Conservation (phyloP, 192 early-diverging fungal genomes). For the Lobosporangium transversale region DNA sequence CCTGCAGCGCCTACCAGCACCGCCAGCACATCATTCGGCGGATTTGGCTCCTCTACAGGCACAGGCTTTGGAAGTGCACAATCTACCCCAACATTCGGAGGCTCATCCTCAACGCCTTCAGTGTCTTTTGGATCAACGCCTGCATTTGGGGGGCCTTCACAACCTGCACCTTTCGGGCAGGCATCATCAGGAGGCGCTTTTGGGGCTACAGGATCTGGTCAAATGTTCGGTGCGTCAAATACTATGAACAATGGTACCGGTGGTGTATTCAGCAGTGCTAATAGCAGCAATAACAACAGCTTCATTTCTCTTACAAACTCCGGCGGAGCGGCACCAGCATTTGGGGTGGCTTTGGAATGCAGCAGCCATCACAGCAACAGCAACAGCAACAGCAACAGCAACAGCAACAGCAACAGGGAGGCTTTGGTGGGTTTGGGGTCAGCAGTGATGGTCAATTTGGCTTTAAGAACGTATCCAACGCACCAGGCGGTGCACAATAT, state of each 20-base stretch:
- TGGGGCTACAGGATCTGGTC: constrained; percentile 7
- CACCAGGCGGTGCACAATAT: constrained; percentile 27
- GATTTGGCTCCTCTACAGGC: constrained; percentile 6
- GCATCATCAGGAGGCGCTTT: background rate
- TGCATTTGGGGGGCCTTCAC: constrained; percentile 7
- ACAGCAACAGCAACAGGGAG: background rate
- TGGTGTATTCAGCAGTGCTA: constrained; percentile 3
- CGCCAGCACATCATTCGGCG: constrained; percentile 10
- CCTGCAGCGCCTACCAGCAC: background rate
- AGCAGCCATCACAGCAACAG: background rate
- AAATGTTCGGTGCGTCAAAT: constrained; percentile 5
- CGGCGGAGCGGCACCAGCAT: background rate
- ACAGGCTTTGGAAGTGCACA: too few relatives aligned
- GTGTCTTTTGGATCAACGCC: background rate
- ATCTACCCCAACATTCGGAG: background rate
- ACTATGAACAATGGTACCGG: background rate
- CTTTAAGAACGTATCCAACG: constrained; percentile 20
- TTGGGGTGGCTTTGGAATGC: constrained; percentile 2
- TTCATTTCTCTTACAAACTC: constrained; percentile 11
- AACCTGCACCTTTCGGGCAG: constrained; percentile 10
- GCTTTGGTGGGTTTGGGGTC: constrained; percentile 11
- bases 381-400: too few relatives aligned
- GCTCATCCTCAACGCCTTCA: background rate
- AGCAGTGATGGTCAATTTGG: constrained; percentile 16
- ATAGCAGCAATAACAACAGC: background rate